Percentiles rank a stretch among this genome's conserved stretches.
phyloP scores from a whole-genome alignment of 2,329 filamentous ascomycete genomes.

The Penicillium sp. region DNA sequence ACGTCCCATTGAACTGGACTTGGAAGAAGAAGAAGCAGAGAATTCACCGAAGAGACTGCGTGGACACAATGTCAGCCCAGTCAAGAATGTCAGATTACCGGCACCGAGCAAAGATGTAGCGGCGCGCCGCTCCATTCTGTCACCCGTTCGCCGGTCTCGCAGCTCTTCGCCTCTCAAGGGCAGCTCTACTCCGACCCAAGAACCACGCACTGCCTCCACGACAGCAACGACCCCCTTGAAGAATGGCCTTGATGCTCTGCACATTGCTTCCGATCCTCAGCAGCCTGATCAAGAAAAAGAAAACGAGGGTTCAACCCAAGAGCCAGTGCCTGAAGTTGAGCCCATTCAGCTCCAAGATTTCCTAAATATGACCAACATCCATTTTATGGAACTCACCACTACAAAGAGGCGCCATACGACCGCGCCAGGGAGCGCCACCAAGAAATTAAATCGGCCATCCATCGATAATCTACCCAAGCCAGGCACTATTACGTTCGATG shows the following conservation, averaged over 20 bases:
- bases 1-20: slow-evolving; percentile 64
- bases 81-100: slow-evolving; percentile 66
- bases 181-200: slow-evolving; percentile 49
- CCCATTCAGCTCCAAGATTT: slow-evolving; percentile 84
- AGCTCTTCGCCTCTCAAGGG: slow-evolving; percentile 32
- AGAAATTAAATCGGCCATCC: slow-evolving; percentile 24
- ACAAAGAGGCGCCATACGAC: slow-evolving; percentile 86
- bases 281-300: slow-evolving; percentile 41
- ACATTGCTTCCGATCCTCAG: slow-evolving; percentile 28
- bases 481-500: slow-evolving; percentile 52
- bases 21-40: slow-evolving; percentile 56
- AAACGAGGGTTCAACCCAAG: slow-evolving; percentile 43
- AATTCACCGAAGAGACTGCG: slow-evolving; percentile 59
- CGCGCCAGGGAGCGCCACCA: slow-evolving; percentile 49
- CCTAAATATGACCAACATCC: slow-evolving; percentile 88
- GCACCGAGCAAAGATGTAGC: slow-evolving; percentile 64
- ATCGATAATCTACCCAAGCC: slow-evolving; percentile 23
- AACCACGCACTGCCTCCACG: slow-evolving; percentile 39
- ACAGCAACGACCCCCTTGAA: slow-evolving; percentile 31
- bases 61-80: slow-evolving; percentile 65
- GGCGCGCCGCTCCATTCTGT: slow-evolving; percentile 52
- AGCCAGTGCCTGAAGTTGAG: slow-evolving; percentile 46
- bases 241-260: slow-evolving; percentile 16
- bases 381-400: slow-evolving; percentile 97
- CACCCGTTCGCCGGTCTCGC: slow-evolving; percentile 43